Percentiles rank a stretch among this genome's conserved stretches.
These are phyloP conservation scores for Bruguiera gymnorhiza DNA, from an alignment of 345 rosid genomes.

Conservation along the genomic window DNA sequence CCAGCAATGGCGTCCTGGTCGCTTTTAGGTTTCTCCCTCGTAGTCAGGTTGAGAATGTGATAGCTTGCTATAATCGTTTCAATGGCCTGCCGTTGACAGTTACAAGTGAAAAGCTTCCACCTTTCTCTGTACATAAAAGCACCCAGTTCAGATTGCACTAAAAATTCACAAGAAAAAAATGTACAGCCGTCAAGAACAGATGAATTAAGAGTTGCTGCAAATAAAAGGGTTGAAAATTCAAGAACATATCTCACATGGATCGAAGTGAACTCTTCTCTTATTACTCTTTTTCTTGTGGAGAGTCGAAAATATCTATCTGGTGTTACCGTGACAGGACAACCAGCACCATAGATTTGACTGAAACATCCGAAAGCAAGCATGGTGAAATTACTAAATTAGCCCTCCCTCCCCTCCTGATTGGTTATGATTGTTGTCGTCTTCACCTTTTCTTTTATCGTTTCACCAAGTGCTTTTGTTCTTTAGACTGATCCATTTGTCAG, in stretches of 20 bases:
- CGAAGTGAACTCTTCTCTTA: background rate
- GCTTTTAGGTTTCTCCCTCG: constrained; percentile 28
- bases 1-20: constrained; percentile 16
- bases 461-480: no score
- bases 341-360: background rate
- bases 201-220: background rate
- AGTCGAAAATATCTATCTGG: background rate
- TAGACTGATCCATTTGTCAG: no score
- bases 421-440: no score
- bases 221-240: background rate
- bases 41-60: constrained; percentile 28
- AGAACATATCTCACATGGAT: background rate
- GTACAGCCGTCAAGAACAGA: background rate
- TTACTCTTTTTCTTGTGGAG: background rate
- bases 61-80: constrained; percentile 28
- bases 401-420: background rate
- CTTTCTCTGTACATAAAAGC: background rate
- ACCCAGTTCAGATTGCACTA: background rate
- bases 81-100: constrained; percentile 23
- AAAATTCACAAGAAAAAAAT: background rate
- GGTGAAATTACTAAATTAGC: background rate
- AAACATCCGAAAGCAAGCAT: background rate
- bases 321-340: background rate
- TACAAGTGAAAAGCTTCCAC: background rate
- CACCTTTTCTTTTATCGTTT: no score